These are phyloP conservation scores for Neoarthrinium moseri DNA, from an alignment of 2,329 filamentous ascomycete species.

Conservation along the genomic window DNA sequence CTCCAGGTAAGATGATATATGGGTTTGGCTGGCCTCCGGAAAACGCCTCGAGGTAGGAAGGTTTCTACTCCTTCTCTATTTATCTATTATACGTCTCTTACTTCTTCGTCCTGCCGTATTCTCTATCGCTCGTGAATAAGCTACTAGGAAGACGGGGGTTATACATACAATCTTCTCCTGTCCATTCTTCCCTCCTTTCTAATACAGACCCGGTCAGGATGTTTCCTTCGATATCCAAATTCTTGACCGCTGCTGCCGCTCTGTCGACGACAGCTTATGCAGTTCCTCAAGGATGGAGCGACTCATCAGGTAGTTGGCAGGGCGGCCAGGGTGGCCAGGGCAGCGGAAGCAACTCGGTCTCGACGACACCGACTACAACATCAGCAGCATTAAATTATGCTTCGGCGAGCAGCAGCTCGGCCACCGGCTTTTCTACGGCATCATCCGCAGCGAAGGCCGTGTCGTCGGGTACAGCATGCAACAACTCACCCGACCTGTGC, in stretches of 20 bases:
- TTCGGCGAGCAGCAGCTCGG: constrained; percentile 18
- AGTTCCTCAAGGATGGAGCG: constrained; percentile 15
- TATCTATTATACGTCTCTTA: no score
- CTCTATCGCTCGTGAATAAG: no score
- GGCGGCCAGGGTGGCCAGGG: not conserved
- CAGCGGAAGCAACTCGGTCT: not conserved
- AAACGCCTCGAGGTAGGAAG: no score
- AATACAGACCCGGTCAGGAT: constrained; percentile 16
- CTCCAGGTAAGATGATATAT: no score
- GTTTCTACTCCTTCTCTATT: no score
- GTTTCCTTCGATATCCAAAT: constrained; percentile 24
- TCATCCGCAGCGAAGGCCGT: constrained; percentile 16
- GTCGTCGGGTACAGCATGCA: constrained; percentile 58
- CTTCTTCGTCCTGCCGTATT: no score
- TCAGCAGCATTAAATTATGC: constrained; percentile 9
- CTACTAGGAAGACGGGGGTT: no score
- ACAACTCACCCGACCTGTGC: constrained; percentile 78
- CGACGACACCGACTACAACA: constrained; percentile 5
- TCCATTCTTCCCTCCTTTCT: not conserved
- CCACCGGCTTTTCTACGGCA: constrained; percentile 3
- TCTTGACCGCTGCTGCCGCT: constrained; percentile 21
- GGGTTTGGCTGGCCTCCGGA: no score
- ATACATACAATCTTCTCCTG: not conserved
- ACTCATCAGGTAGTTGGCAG: constrained; percentile 5
- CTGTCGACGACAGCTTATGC: constrained; percentile 19